A percentile compares a stretch with the other conserved stretches of the same genome.
These are phyloP conservation scores for Suillus subaureus DNA, from an alignment of 768 basidiomycete species.

Conservation along the genomic window DNA sequence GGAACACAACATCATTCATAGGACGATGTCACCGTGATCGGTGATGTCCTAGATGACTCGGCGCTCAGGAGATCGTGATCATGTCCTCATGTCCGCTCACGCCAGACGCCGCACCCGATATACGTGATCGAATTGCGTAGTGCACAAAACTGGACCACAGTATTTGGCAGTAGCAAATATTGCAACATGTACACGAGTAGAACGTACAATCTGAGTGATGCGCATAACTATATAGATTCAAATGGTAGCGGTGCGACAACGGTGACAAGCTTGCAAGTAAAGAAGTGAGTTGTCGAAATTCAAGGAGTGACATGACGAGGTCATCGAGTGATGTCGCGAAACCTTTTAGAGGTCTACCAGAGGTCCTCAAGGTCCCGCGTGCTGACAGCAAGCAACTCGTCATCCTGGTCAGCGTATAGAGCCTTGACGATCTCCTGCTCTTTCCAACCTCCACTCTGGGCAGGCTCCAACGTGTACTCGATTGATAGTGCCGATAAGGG, in stretches of 20 bases:
- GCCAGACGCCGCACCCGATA: too few relatives aligned
- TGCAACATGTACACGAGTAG: background rate
- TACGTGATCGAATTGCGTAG: too few relatives aligned
- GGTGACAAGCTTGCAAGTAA: background rate
- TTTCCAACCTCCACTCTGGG: constrained; percentile 37
- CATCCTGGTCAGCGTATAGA: constrained; percentile 34
- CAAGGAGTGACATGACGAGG: background rate
- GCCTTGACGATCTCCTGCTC: constrained; percentile 41
- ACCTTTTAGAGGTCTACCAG: constrained; percentile 10
- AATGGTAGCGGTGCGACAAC: background rate
- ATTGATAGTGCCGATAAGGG: constrained; percentile 87
- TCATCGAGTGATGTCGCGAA: too few relatives aligned
- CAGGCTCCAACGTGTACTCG: constrained; percentile 77
- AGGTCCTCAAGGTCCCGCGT: constrained; percentile 30
- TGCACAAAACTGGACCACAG: background rate
- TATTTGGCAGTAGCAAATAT: background rate
- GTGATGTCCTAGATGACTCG: background rate
- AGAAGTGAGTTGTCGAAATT: background rate
- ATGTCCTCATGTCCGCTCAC: background rate
- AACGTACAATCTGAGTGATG: background rate
- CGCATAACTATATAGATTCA: background rate
- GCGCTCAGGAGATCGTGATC: background rate
- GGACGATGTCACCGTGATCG: background rate
- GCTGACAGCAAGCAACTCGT: constrained; percentile 29
- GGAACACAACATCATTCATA: background rate